These are phyloP conservation scores for Pichia sp. DNA, from an alignment of 1,139 yeast genomes.

Conservation along the genomic window DNA sequence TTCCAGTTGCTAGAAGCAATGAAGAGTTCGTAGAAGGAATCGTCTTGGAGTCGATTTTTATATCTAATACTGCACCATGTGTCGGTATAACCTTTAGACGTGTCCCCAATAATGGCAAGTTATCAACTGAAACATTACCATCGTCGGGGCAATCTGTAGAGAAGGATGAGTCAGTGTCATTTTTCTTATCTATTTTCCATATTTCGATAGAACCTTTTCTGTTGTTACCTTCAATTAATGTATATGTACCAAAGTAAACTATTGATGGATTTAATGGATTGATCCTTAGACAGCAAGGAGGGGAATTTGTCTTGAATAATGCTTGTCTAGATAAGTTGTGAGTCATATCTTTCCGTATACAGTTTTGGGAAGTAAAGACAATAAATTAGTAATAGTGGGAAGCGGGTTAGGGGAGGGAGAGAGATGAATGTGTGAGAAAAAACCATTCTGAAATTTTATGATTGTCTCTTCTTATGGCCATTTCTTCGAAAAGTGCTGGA, in stretches of 20 bases:
- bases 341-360: constrained; percentile 5
- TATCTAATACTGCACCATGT: constrained; percentile 69
- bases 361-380: not conserved
- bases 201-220: constrained; percentile 76
- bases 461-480: too few species aligned
- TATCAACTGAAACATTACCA: constrained; percentile 16
- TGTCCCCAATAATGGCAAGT: constrained; percentile 27
- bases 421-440: too few species aligned
- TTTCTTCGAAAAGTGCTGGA: too few species aligned
- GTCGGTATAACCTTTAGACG: constrained; percentile 29
- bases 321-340: constrained; percentile 11
- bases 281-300: constrained; percentile 77
- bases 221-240: constrained; percentile 54
- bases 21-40: constrained; percentile 34
- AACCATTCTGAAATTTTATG: too few species aligned
- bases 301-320: constrained; percentile 45
- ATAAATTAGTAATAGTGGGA: too few species aligned
- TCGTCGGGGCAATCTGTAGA: constrained; percentile 19
- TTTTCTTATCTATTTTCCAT: constrained; percentile 33
- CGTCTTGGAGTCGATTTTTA: constrained; percentile 54
- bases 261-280: constrained; percentile 50
- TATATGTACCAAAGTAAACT: constrained; percentile 69
- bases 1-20: constrained; percentile 53
- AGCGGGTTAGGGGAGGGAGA: too few species aligned
- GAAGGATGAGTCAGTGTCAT: not conserved